Percentiles rank a stretch among this genome's conserved stretches.
Conservation (phyloP, 768 basidiomycete species). For the Naganishia onofrii region DNA sequence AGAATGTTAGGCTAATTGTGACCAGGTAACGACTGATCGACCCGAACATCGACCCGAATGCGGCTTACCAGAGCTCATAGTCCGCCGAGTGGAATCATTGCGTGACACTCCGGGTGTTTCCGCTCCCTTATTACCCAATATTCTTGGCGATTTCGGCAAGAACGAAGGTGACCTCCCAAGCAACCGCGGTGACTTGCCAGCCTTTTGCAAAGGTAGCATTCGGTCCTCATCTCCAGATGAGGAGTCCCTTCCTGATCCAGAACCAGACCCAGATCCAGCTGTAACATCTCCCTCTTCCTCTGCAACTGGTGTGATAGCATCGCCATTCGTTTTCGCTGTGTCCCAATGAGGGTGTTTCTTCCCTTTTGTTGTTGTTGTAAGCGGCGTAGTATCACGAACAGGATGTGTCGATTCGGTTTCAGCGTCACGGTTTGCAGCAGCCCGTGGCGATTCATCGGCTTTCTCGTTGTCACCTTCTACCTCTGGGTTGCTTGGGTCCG, state of each 20-base stretch:
- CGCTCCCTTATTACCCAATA: not conserved
- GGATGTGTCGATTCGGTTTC: not conserved
- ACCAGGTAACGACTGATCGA: not conserved
- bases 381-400: not conserved
- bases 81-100: not conserved
- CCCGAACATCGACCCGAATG: not conserved
- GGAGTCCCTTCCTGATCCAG: conserved; percentile 16
- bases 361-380: not conserved
- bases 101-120: not conserved
- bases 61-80: not conserved
- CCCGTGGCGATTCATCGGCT: not conserved
- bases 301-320: not conserved
- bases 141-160: conserved; percentile 6
- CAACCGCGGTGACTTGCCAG: conserved; percentile 9
- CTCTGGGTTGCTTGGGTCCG: conserved; percentile 15
- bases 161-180: not conserved
- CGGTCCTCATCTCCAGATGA: conserved; percentile 15
- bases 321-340: not conserved
- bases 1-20: not conserved
- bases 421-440: not conserved
- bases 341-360: conserved; percentile 14
- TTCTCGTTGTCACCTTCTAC: not conserved
- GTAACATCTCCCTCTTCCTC: not conserved
- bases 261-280: not conserved
- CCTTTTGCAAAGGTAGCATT: not conserved